Conservation (phyloP, 176 grass and related monocot species). For the Aegilops sharonensis region DNA sequence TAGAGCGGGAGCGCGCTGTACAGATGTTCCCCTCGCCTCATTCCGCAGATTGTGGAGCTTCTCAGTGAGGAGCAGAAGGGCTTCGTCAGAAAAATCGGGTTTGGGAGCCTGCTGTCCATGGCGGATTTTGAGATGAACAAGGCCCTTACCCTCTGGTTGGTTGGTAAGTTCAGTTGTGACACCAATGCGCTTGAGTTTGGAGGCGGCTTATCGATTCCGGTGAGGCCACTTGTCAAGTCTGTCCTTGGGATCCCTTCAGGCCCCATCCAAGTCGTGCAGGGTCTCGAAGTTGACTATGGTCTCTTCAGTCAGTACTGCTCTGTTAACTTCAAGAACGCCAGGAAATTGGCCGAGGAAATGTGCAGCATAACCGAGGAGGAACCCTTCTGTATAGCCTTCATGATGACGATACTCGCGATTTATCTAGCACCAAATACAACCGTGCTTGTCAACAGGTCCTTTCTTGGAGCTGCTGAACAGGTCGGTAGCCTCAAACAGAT, state of each 20-base stretch:
- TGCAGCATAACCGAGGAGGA: background rate
- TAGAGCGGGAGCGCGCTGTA: background rate
- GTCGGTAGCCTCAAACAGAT: background rate
- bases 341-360: background rate
- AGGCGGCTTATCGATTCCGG: background rate
- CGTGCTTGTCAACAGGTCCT: background rate
- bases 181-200: background rate
- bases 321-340: background rate
- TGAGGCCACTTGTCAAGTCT: background rate
- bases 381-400: background rate
- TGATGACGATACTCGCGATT: background rate
- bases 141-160: background rate
- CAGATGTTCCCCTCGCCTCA: background rate
- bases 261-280: background rate
- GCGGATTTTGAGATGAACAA: background rate
- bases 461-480: background rate
- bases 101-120: background rate
- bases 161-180: background rate
- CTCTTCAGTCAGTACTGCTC: background rate
- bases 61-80: background rate
- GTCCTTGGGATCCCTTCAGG: background rate
- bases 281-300: background rate
- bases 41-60: background rate
- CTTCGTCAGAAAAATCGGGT: background rate
- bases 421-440: background rate